Conservation (phyloP, 176 grass and related monocot species). For the Leersia perrieri region DNA sequence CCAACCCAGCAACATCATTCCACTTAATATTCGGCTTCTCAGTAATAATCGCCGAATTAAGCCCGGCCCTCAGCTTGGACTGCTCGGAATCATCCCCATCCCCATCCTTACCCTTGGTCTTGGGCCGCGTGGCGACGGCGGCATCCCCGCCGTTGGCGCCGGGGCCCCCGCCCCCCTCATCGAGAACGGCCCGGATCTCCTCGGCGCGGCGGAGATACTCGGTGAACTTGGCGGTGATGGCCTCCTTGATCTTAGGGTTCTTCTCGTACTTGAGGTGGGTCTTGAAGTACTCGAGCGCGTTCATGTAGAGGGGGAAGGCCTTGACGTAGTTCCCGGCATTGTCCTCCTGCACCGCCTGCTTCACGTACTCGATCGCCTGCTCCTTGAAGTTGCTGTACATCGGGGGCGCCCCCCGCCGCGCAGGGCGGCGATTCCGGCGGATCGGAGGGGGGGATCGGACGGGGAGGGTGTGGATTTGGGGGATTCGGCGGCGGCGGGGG, state of each 20-base stretch:
- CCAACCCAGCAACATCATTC: constrained; percentile 92
- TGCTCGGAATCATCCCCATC: constrained; percentile 90
- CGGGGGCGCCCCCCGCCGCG: too few relatives aligned
- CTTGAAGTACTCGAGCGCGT: constrained; percentile 98
- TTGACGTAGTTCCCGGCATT: constrained; percentile 98
- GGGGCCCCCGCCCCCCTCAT: constrained; percentile 63
- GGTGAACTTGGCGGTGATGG: constrained; percentile 95
- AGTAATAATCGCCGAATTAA: constrained; percentile 89
- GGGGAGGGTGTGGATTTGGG: neutral
- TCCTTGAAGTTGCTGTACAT: constrained; percentile 99
- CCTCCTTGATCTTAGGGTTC: constrained; percentile 98
- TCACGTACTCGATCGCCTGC: constrained; percentile 99
- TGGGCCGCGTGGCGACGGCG: constrained; percentile 76
- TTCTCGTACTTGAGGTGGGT: constrained; percentile 99
- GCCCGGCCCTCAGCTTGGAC: constrained; percentile 76
- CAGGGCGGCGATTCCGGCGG: constrained; percentile 39
- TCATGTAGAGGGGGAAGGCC: constrained; percentile 97
- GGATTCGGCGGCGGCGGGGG: neutral
- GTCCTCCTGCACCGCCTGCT: constrained; percentile 93
- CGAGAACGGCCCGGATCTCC: constrained; percentile 96
- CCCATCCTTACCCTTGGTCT: constrained; percentile 94
- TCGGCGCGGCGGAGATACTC: constrained; percentile 97
- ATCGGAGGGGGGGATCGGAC: constrained; percentile 21
- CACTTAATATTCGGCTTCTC: constrained; percentile 99
- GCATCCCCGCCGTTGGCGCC: constrained; percentile 68